A percentile compares a stretch with the other conserved stretches of the same genome.
Evolutionary conservation across 2,329 filamentous ascomycete species (phyloP).

Genomic region (Trichoderma cornu-damae): DNA sequence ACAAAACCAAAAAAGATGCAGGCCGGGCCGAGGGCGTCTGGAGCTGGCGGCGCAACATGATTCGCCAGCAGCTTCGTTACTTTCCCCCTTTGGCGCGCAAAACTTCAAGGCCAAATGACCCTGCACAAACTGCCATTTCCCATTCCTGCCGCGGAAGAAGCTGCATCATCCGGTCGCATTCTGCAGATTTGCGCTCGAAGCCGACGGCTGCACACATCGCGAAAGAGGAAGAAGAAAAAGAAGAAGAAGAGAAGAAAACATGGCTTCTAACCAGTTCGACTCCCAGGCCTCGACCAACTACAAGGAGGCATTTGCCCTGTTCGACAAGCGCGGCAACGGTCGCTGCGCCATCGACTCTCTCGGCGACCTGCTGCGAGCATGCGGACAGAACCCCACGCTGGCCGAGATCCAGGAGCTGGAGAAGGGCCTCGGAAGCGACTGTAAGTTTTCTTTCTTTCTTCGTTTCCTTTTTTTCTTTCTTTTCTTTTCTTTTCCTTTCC

Average conservation of each 20-base stretch:
- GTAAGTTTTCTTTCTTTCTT: too few relatives aligned
- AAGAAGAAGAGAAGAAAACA: constrained; percentile 29
- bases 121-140: not conserved
- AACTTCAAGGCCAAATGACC: not conserved
- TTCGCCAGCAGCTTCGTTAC: constrained; percentile 11
- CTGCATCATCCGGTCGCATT: constrained; percentile 1
- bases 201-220: not conserved
- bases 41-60: constrained; percentile 11
- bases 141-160: not conserved
- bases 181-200: not conserved
- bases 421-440: constrained; percentile 82
- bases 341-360: constrained; percentile 81
- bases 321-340: constrained; percentile 98
- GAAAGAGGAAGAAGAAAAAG: not conserved
- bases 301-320: constrained; percentile 99
- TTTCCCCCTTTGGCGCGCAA: constrained; percentile 14
- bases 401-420: constrained; percentile 89
- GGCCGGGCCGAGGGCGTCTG: not conserved
- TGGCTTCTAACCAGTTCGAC: constrained; percentile 51
- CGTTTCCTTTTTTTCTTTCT: too few relatives aligned
- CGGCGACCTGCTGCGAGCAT: constrained; percentile 90
- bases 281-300: constrained; percentile 85
- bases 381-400: constrained; percentile 95
- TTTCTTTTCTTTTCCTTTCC: too few relatives aligned
- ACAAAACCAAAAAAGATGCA: constrained; percentile 13